A percentile compares a stretch with the other conserved stretches of the same genome.
Evolutionary conservation across 1,284 basidiomycete species (phyloP).

Genomic region (Naganishia sp.): DNA sequence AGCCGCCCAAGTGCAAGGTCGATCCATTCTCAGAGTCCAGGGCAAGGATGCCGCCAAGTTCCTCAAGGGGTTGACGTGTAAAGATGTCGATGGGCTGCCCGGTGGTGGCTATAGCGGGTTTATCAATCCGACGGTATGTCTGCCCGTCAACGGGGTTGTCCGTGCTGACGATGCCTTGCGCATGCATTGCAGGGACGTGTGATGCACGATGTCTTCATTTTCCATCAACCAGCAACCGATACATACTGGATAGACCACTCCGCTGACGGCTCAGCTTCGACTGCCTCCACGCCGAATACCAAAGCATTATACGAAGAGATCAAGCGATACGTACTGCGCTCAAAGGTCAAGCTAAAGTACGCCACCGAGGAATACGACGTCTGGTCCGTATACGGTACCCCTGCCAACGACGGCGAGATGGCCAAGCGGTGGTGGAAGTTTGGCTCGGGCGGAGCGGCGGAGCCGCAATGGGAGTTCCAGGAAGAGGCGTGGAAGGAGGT

Average conservation of each 20-base stretch:
- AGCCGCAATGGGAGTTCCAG: conserved; percentile 43
- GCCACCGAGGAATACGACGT: conserved; percentile 73
- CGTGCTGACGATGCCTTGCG: conserved; percentile 21
- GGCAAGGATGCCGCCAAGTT: conserved; percentile 83
- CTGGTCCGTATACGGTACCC: conserved; percentile 72
- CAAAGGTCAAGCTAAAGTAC: conserved; percentile 81
- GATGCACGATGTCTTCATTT: conserved; percentile 83
- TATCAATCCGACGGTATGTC: conserved; percentile 77
- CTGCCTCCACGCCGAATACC: conserved; percentile 21
- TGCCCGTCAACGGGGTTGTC: background rate
- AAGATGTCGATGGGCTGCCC: conserved; percentile 60
- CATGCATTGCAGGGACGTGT: conserved; percentile 70
- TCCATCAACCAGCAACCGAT: conserved; percentile 55
- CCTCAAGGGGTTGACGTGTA: conserved; percentile 78
- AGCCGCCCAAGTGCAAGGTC: conserved; percentile 47
- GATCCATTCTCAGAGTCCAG: conserved; percentile 70
- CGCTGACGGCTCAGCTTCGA: conserved; percentile 43
- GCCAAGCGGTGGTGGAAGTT: conserved; percentile 40
- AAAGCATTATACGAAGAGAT: conserved; percentile 66
- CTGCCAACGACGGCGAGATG: background rate
- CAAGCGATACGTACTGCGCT: conserved; percentile 82
- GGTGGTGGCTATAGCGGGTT: conserved; percentile 76
- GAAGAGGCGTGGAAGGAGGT: conserved; percentile 27
- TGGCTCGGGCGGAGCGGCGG: conserved; percentile 48
- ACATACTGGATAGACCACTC: conserved; percentile 29